phyloP scores from a whole-genome alignment of 495 filamentous ascomycete genomes.

The Choiromyces venosus region DNA sequence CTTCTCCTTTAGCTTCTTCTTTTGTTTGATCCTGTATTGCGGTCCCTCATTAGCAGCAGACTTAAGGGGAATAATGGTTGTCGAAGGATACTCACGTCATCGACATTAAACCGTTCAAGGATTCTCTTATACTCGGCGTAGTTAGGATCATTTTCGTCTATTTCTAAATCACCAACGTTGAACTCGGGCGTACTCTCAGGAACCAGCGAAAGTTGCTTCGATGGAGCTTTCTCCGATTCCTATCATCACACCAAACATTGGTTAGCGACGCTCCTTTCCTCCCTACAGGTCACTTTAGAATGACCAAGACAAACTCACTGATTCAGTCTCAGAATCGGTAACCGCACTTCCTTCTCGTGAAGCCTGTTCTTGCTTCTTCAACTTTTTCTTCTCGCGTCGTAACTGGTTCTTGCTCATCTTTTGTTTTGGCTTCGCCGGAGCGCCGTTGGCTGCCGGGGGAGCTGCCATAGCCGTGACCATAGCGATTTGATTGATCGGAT shows the following conservation, averaged over 20 bases:
- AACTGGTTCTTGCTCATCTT: conserved; percentile 82
- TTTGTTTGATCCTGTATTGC: conserved; percentile 49
- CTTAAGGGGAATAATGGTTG: not conserved
- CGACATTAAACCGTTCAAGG: conserved; percentile 62
- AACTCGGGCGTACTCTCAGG: conserved; percentile 47
- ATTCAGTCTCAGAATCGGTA: conserved; percentile 40
- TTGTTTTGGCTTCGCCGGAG: conserved; percentile 28
- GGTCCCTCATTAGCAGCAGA: conserved; percentile 5
- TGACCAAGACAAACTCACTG: conserved; percentile 19
- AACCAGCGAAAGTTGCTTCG: conserved; percentile 43
- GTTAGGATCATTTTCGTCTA: conserved; percentile 66
- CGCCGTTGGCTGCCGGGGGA: conserved; percentile 10
- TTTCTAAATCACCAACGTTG: conserved; percentile 45
- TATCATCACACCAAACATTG: conserved; percentile 20
- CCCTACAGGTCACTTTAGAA: conserved; percentile 23
- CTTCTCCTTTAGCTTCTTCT: conserved; percentile 75
- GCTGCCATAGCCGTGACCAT: not conserved
- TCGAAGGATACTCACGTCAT: conserved; percentile 24
- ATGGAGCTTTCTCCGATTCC: conserved; percentile 42
- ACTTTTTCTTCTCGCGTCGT: conserved; percentile 84
- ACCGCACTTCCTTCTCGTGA: conserved; percentile 29
- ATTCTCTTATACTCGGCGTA: conserved; percentile 78
- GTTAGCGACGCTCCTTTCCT: conserved; percentile 10
- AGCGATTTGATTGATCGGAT: not conserved
- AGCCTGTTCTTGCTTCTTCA: conserved; percentile 60